Percentiles rank a stretch among this genome's conserved stretches.
Conservation (phyloP, 129 eudicot species). For the sunflower (Helianthus annuus) region HanXRQr2.0-SUNRISE NC_035443.2:373617-374116, state of each 20-base stretch:
- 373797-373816: neutral
- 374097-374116: slow-evolving; percentile 4
- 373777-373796: neutral
- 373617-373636: slow-evolving; percentile 2
- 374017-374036: neutral
- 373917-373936: slow-evolving; percentile 12
- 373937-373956: slow-evolving; percentile 5
- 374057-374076: neutral
- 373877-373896: neutral
- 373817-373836: neutral
- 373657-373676: neutral
- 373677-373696: neutral
- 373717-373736: neutral
- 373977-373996: neutral
- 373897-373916: slow-evolving; percentile 4
- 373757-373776: neutral
- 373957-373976: neutral
- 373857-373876: neutral
- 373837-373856: neutral
- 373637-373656: slow-evolving; percentile 10
- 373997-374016: neutral
- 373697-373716: neutral
- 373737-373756: neutral
- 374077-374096: neutral
- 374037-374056: neutral